Evolutionary conservation across 2,329 filamentous ascomycete genomes (phyloP).

Genomic region (Aspergillus ustus): DNA sequence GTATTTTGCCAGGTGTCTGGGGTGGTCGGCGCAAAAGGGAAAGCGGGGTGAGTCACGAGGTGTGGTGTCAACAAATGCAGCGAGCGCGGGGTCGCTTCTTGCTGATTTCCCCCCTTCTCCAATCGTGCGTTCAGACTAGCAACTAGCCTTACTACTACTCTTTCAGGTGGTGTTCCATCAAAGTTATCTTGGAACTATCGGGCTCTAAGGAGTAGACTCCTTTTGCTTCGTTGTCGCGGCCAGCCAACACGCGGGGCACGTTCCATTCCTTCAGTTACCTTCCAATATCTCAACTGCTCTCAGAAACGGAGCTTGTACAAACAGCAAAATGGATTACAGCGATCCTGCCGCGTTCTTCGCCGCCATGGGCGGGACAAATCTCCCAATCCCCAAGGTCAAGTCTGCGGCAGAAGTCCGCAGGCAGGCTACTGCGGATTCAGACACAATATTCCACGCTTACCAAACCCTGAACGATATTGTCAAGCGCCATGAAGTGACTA

Average conservation of each 20-base stretch:
- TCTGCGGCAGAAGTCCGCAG: not conserved
- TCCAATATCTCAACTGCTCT: not conserved
- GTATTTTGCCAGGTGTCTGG: too few relatives aligned
- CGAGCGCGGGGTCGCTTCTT: too few relatives aligned
- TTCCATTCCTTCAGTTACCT: too few relatives aligned
- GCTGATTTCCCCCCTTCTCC: too few relatives aligned
- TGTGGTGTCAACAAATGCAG: not conserved
- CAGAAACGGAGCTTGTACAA: not conserved
- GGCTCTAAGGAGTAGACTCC: too few relatives aligned
- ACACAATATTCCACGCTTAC: slow-evolving; percentile 43
- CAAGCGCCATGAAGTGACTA: slow-evolving; percentile 55
- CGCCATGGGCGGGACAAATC: not conserved
- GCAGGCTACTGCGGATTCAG: not conserved
- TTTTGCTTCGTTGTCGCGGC: too few relatives aligned
- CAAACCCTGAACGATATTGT: slow-evolving; percentile 49
- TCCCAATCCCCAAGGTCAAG: not conserved
- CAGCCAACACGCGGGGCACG: too few relatives aligned
- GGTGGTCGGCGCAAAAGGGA: too few relatives aligned
- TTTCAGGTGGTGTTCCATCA: not conserved
- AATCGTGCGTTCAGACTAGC: too few relatives aligned
- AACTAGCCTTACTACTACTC: not conserved
- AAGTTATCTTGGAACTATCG: too few relatives aligned
- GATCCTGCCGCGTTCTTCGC: not conserved
- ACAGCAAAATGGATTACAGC: not conserved
- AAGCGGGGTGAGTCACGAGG: not conserved